These are phyloP conservation scores for Sporothrix pallida DNA, from an alignment of 2,329 filamentous ascomycete species.

Conservation along the genomic window DNA sequence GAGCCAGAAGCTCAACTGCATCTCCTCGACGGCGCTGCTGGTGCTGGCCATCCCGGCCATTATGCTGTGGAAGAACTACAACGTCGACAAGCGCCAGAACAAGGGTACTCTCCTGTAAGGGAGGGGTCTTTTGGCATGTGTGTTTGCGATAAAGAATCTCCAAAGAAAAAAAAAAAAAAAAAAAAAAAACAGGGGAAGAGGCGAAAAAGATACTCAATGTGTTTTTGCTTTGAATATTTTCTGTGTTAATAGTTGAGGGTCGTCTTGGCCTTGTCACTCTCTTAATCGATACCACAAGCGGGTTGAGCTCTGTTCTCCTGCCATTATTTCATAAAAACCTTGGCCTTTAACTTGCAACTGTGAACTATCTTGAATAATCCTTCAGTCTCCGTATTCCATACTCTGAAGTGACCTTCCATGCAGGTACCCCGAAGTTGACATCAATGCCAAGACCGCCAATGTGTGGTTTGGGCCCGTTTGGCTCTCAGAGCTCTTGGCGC, in stretches of 20 bases:
- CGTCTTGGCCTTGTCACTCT: background rate
- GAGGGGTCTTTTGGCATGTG: background rate
- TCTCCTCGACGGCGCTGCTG: constrained; percentile 51
- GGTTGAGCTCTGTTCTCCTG: background rate
- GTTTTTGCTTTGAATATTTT: constrained; percentile 13
- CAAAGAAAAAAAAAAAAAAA: background rate
- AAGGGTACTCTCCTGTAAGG: constrained; percentile 38
- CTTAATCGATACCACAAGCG: background rate
- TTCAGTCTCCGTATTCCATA: too few relatives aligned
- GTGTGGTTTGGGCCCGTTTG: too few relatives aligned
- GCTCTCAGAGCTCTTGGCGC: background rate
- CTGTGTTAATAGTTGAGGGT: background rate
- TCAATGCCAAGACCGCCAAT: too few relatives aligned
- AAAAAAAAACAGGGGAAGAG: background rate
- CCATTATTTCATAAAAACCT: background rate
- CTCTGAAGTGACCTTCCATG: too few relatives aligned
- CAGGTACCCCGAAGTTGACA: too few relatives aligned
- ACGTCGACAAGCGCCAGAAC: constrained; percentile 38
- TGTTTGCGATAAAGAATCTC: too few relatives aligned
- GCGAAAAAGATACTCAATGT: constrained; percentile 11
- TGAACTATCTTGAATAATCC: too few relatives aligned
- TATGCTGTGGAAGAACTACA: constrained; percentile 39
- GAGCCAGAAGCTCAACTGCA: constrained; percentile 55
- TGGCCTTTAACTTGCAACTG: background rate
- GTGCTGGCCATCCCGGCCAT: constrained; percentile 36